Evolutionary conservation across 2,329 filamentous ascomycete genomes (phyloP), one percentile per base, ranked within the genome.

Genomic region (Fusarium oxysporum): DNA sequence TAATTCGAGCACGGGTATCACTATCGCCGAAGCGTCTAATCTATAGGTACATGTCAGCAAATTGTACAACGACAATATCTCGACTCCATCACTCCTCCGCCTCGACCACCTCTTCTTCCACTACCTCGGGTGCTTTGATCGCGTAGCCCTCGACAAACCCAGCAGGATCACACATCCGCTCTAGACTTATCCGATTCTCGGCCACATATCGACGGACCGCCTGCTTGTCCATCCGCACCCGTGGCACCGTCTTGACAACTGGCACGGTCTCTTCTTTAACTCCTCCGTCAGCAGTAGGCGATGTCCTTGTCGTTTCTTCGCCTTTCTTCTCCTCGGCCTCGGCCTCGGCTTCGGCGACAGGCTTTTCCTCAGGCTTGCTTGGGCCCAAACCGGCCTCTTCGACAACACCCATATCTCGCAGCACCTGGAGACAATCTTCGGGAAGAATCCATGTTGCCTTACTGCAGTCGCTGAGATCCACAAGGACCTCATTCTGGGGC

Each of bases 391-490:
- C 87, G 74, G 85, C 88, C 77, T 92, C 85, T 81, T 90, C 81
- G 53, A 92, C 85, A 40, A 96, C 84, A 13, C 88, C 91, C 94
- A 98, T 97, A 65, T 94, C 91, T 68, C 92, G 90, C 60, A 98
- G 84, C 30, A 94, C 91, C 2, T 86, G 86, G 47, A 97, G 88
- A 65, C 96, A 94, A 82, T 98, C 96, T 47, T 98, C 96, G 0
- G 89, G 88, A 62, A 92, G 86, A 80, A 98, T 97, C 85, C 93
- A 97, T 1, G 95, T 97, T 43, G 89, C 90, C 54, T 89, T 85
- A 59, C 93, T 93, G 77, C 96, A 92, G 64, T 93, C 89, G 53
- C 90, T 87, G 16, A 97, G 85, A 16, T 92, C 92, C 0, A 91
- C 83, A 59, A 95, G 82, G 8, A 85, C 78, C 77, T 90, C 78